Base-by-base conservation (phyloP, 2,329 filamentous ascomycete species). In the Ambrosiella xylebori region DNA sequence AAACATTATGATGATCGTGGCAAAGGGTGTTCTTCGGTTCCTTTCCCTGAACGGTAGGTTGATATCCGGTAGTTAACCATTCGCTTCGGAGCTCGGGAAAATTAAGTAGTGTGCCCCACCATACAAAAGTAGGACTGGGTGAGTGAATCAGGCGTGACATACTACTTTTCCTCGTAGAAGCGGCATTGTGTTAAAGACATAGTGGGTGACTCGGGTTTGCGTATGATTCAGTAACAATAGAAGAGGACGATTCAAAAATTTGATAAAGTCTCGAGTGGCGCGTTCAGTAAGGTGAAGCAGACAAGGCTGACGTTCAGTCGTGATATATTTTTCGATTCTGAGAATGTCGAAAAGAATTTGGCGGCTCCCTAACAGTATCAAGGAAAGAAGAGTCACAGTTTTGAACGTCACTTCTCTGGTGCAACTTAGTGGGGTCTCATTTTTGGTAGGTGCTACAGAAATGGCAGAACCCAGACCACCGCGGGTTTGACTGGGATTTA, bases 131-230 rank as follows among this genome's bases (percentile, higher is more conserved):
- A 56, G 51, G 37, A 35, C 41, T 15, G 36, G n/a, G 17, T 44
- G 52, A n/a, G 41, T 49, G 36, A 56, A 49, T 41, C 58, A 69
- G 27, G 38, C 27, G 52, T 27, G 49, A 61, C 59, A 52, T 61
- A 61, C 63, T 86, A 96, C 74, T 95, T 95, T 76, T 95, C 88
- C 79, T 95, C 89, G 72, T 95, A 96, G 74, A 94, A 96, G 68
- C 89, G 88, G 74, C 87, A 95, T 76, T 95, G 95, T 71, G 87
- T 93, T 77, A 95, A 82, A 74, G 89, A 94, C 87, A 94, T 95
- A 68, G 71, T 86, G 80, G 78, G 59, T 56, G 41, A 56, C 39
- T 40, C 76, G 76, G 74, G 70, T 55, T 68, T n/a, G 27, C 12
- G 17, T 12, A 36, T 40, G 13, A 17, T 17, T 37, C 7, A 38